Evolutionary conservation across 2,329 filamentous ascomycete genomes (phyloP).

Genomic region (Fusarium dimerum): DNA sequence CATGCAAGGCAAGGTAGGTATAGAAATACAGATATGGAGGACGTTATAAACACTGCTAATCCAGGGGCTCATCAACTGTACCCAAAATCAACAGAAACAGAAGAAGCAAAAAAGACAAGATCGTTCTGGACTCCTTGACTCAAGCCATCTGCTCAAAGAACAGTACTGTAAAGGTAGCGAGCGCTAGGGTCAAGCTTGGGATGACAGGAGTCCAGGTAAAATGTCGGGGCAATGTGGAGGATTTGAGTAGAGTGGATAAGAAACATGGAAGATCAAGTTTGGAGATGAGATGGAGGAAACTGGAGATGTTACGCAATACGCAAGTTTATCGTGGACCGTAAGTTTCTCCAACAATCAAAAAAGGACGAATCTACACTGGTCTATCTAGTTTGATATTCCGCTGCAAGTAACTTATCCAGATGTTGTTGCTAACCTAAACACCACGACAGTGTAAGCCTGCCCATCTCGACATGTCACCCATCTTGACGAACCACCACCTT

Average conservation of each 20-base stretch:
- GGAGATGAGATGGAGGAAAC: background rate
- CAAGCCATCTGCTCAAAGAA: background rate
- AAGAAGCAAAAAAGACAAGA: background rate
- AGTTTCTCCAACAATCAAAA: background rate
- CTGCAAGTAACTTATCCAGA: no score
- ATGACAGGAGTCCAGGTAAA: background rate
- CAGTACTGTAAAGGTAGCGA: background rate
- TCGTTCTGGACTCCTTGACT: background rate
- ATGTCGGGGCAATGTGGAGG: background rate
- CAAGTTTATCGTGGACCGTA: background rate
- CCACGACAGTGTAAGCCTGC: background rate
- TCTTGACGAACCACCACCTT: background rate
- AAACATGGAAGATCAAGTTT: background rate
- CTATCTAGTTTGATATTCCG: background rate
- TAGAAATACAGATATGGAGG: no score
- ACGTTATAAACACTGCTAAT: no score
- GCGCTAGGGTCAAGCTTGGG: background rate
- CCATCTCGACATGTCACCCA: background rate
- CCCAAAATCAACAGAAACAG: no score
- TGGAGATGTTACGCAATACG: background rate
- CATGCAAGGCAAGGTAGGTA: no score
- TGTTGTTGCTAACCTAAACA: no score
- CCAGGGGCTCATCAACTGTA: no score
- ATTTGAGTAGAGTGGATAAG: background rate
- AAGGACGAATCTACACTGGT: no score